Conservation (phyloP, 1,284 basidiomycete genomes). For the Spongiforma sp. region DNA sequence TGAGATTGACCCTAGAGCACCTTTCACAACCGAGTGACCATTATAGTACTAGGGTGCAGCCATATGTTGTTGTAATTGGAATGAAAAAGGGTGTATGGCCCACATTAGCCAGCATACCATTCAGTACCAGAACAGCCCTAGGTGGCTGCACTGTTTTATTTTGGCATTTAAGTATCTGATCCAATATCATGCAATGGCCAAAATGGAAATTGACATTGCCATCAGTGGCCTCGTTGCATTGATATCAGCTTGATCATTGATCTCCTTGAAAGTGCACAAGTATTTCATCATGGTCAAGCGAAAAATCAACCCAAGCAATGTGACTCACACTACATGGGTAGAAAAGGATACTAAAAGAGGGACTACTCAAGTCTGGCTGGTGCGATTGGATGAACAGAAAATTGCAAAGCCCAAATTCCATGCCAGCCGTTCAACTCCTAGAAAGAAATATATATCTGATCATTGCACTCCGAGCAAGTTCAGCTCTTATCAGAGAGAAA, state of each 20-base stretch:
- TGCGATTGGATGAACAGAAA: not conserved
- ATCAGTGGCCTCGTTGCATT: not conserved
- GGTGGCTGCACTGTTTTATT: no score
- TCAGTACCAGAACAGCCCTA: not conserved
- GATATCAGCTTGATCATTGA: not conserved
- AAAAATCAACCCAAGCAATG: not conserved
- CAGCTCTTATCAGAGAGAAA: not conserved
- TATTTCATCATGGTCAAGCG: no score
- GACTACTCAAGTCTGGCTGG: not conserved
- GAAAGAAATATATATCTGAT: not conserved
- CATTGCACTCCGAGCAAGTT: not conserved
- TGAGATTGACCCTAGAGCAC: not conserved
- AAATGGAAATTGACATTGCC: not conserved
- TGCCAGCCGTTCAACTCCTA: not conserved
- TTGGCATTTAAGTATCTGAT: not conserved
- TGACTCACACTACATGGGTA: not conserved
- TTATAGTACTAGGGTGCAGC: not conserved
- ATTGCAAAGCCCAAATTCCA: not conserved
- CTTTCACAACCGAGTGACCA: not conserved
- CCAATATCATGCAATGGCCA: not conserved
- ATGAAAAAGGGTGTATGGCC: not conserved
- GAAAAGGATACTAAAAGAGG: not conserved
- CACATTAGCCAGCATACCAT: not conserved
- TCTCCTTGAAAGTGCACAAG: not conserved
- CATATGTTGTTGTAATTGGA: not conserved